phyloP scores from a whole-genome alignment of 305 asterid species.

The Fraxinus latifolia region DNA sequence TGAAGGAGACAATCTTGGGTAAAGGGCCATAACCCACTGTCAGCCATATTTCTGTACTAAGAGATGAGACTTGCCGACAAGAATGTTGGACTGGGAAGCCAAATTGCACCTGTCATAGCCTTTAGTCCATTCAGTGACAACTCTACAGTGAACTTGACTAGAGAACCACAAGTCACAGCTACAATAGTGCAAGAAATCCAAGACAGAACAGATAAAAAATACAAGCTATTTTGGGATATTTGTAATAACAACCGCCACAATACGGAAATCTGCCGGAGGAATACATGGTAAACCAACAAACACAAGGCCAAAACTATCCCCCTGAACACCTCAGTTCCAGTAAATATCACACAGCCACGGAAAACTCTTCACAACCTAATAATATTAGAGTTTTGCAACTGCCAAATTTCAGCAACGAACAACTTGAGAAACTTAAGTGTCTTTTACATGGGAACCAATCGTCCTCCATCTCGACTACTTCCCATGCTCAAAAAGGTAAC shows the following conservation, averaged over 20 bases:
- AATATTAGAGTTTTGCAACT: background rate
- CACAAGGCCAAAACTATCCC: background rate
- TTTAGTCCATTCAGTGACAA: background rate
- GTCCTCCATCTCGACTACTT: background rate
- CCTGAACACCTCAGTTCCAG: background rate
- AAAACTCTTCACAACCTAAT: background rate
- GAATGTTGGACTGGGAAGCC: background rate
- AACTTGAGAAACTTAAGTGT: background rate
- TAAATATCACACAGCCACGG: background rate
- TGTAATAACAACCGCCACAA: background rate
- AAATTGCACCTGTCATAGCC: background rate
- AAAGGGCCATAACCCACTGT: background rate
- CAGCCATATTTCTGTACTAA: background rate
- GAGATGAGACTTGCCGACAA: background rate
- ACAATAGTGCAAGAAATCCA: background rate
- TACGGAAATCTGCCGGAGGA: background rate
- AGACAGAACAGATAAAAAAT: background rate
- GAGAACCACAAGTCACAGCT: background rate
- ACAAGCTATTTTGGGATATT: background rate
- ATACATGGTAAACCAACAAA: background rate
- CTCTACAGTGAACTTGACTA: background rate
- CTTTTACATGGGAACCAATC: background rate
- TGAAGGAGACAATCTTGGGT: background rate
- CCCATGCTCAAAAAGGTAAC: background rate
- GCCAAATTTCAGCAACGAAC: background rate